Base-by-base conservation (phyloP, 129 eudicot species). In the Solidago caesia region DNA sequence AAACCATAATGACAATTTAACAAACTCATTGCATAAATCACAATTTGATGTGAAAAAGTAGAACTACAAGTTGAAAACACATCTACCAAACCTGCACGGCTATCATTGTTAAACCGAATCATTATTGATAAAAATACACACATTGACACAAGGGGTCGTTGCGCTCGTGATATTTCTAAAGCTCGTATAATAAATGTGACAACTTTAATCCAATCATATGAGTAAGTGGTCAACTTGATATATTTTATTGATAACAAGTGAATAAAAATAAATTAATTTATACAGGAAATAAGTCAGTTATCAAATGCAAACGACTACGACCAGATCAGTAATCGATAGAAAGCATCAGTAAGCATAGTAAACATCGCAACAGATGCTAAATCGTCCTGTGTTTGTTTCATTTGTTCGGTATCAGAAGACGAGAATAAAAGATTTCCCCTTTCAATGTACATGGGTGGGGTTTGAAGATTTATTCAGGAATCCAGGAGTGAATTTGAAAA, bases 381-480 rank as follows among this genome's bases (percentile, higher is more conserved):
- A 60, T 52, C 8, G 11, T 48, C 25, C 47, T 14, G 33, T 8
- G 46, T 46, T 26, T 26, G 44, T 27, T 61, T 47, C 55, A 59
- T 73, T 59, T 73, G 68, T 73, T 79, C 72, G 75, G 75, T 62
- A 44, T 55, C 51, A 79, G 73, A 79, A 70, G 64, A 71, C 42
- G 33, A 53, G 33, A 71, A 39, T 15, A 56, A 65, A 79, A 65
- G 59, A 79, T 33, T 56, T 67, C 44, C 71, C 57, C 74, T 65
- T 62, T 64, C 60, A 79, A 79, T 79, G 73, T 79, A 79, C 82
- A 79, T 11, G 63, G 52, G 11, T 16, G 39, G 39, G 39, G 49
- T 77, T 57, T 60, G 65, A 62, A 67, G 44, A 78, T 73, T 79
- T 79, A 79, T 79, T 79, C 74, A 21, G 75, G 33, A 64, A 73